A percentile compares a stretch with the other conserved stretches of the same genome.
Conservation (phyloP, 495 filamentous ascomycete species). For the Penicillium maclennaniae region DNA sequence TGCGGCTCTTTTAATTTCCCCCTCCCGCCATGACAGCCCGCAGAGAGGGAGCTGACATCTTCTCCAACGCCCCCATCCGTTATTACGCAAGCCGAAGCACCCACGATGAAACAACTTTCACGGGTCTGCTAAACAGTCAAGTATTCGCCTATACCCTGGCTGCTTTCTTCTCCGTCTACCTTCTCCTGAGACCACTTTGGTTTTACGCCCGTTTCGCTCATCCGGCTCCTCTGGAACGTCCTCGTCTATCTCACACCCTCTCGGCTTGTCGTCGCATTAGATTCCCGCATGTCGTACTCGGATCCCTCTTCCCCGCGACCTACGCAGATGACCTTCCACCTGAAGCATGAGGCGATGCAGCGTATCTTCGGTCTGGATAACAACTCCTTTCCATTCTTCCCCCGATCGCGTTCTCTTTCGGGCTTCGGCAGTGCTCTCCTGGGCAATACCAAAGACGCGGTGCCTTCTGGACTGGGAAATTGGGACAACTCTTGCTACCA, state of each 20-base stretch:
- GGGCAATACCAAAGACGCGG: constrained; percentile 30
- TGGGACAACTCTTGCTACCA: constrained; percentile 96
- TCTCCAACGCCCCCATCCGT: constrained; percentile 29
- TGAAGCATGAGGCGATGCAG: constrained; percentile 65
- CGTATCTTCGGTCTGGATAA: constrained; percentile 63
- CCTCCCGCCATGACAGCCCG: constrained; percentile 41
- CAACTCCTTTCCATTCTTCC: constrained; percentile 49
- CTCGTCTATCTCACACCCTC: constrained; percentile 60
- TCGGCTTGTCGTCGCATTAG: constrained; percentile 55
- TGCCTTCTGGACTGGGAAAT: constrained; percentile 80
- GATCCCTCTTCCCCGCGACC: constrained; percentile 17
- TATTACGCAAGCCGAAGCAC: constrained; percentile 21
- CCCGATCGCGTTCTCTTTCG: constrained; percentile 40
- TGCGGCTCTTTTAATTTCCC: constrained; percentile 12
- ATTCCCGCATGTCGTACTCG: constrained; percentile 36
- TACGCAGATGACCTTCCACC: constrained; percentile 25
- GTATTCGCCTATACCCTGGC: constrained; percentile 23
- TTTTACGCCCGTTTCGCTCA: constrained; percentile 25
- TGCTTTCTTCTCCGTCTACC: constrained; percentile 21
- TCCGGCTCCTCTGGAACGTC: constrained; percentile 53
- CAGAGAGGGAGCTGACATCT: constrained; percentile 33
- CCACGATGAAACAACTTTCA: constrained; percentile 34
- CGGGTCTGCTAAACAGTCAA: constrained; percentile 27
- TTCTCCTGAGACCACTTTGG: constrained; percentile 31
- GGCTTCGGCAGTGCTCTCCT: constrained; percentile 40